A percentile compares a stretch with the other conserved stretches of the same genome.
These are phyloP conservation scores for Turnera subulata DNA, from an alignment of 345 rosid species.

Conservation along the genomic window DNA sequence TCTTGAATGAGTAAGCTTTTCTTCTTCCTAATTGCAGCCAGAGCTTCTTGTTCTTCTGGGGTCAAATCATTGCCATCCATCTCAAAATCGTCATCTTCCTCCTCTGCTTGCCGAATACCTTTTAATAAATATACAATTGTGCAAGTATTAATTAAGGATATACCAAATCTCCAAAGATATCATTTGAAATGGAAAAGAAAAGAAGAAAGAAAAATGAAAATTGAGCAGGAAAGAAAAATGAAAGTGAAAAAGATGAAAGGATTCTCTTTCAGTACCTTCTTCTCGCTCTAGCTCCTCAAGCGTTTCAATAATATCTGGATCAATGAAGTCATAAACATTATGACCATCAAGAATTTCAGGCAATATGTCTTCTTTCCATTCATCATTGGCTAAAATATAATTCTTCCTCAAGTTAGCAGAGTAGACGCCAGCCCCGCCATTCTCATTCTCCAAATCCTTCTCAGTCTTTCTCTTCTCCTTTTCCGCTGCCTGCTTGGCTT, in stretches of 20 bases:
- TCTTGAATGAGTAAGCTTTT: constrained; percentile 57
- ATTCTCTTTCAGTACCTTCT: constrained; percentile 43
- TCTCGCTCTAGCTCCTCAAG: constrained; percentile 82
- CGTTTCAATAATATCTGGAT: constrained; percentile 71
- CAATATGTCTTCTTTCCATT: constrained; percentile 85
- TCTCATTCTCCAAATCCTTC: constrained; percentile 85
- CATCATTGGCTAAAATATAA: constrained; percentile 67
- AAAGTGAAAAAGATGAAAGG: too few species aligned
- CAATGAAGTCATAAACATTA: constrained; percentile 84
- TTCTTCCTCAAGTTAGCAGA: constrained; percentile 83
- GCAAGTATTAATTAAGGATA: too few species aligned
- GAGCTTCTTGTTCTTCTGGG: constrained; percentile 58
- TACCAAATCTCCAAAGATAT: too few species aligned
- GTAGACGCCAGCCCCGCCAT: constrained; percentile 94
- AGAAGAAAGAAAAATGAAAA: too few species aligned
- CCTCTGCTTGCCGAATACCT: constrained; percentile 43
- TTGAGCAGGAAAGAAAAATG: too few species aligned
- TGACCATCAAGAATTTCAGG: constrained; percentile 98
- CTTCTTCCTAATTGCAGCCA: constrained; percentile 68
- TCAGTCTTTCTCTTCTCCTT: constrained; percentile 61
- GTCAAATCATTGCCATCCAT: constrained; percentile 60
- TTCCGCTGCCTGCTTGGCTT: constrained; percentile 42
- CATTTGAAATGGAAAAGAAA: too few species aligned
- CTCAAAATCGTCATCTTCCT: constrained; percentile 56
- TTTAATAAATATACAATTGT: too few species aligned